These are phyloP conservation scores for Neurospora sp. DNA, from an alignment of 495 filamentous ascomycete genomes.

Conservation along the genomic window DNA sequence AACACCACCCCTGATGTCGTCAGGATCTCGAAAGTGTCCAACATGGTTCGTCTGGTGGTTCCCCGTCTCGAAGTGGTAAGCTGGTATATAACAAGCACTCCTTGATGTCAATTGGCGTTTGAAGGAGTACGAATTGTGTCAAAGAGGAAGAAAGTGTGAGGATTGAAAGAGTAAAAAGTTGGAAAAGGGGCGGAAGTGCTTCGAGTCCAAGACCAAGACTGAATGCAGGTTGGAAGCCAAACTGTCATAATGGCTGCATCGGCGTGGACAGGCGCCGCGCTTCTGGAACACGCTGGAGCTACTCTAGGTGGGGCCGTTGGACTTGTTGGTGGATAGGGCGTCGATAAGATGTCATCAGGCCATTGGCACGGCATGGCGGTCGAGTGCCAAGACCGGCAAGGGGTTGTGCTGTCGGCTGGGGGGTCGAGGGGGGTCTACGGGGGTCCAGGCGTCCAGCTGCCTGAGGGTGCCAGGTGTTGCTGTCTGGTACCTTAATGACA, in stretches of 20 bases:
- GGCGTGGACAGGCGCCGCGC: background rate
- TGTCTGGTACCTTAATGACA: conserved; percentile 11
- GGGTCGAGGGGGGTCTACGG: background rate
- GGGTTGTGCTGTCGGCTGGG: background rate
- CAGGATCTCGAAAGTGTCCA: conserved; percentile 92
- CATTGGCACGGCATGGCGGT: background rate
- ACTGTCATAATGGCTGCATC: background rate
- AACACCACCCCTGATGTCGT: conserved; percentile 93
- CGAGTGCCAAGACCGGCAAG: background rate
- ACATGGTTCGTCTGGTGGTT: conserved; percentile 40
- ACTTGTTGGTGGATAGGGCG: background rate
- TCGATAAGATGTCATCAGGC: background rate
- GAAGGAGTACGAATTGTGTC: background rate
- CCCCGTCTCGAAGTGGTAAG: background rate
- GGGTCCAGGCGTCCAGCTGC: background rate
- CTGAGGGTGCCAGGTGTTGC: background rate
- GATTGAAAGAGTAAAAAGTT: background rate
- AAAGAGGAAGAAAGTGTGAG: background rate
- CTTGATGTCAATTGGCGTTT: background rate
- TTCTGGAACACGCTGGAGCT: conserved; percentile 6
- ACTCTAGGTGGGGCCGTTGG: background rate
- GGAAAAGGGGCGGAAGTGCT: background rate
- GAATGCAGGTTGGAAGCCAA: conserved; percentile 1
- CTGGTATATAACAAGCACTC: background rate
- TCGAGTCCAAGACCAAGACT: background rate